A percentile compares a stretch with the other conserved stretches of the same genome.
These are phyloP conservation scores for Panellus pusillus DNA, from an alignment of 768 basidiomycete genomes.

Conservation along the genomic window DNA sequence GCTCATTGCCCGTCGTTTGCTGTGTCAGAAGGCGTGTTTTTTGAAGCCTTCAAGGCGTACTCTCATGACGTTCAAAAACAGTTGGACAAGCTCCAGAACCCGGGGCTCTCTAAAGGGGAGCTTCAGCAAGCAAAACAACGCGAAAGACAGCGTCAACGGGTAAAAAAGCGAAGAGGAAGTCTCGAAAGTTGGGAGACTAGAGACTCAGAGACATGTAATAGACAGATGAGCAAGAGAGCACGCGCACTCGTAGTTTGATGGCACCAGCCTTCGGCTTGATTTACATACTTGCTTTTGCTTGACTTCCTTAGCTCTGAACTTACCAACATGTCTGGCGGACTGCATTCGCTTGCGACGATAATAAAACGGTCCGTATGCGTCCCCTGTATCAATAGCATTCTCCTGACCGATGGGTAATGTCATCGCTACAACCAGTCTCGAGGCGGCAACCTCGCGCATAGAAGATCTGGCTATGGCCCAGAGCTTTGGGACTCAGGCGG, in stretches of 20 bases:
- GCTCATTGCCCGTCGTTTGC: slow-evolving; percentile 66
- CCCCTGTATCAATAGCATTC: slow-evolving; percentile 4
- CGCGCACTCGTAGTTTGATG: too few relatives aligned
- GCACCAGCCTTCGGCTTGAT: too few relatives aligned
- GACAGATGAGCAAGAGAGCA: too few relatives aligned
- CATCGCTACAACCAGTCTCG: slow-evolving; percentile 57
- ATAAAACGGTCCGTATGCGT: slow-evolving; percentile 65
- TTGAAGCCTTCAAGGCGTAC: slow-evolving; percentile 16
- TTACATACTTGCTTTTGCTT: too few relatives aligned
- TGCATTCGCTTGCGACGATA: slow-evolving; percentile 78
- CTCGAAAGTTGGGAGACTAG: background rate
- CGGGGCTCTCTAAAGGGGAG: slow-evolving; percentile 73
- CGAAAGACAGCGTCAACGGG: slow-evolving; percentile 71
- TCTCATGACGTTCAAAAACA: slow-evolving; percentile 34
- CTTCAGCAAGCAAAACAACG: slow-evolving; percentile 69
- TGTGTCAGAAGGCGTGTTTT: slow-evolving; percentile 73
- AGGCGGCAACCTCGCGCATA: slow-evolving; percentile 91
- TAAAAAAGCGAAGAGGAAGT: slow-evolving; percentile 80
- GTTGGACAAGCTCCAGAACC: slow-evolving; percentile 73
- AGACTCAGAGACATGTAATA: too few relatives aligned
- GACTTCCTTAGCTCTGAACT: background rate
- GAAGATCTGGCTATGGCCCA: slow-evolving; percentile 78
- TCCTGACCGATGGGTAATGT: slow-evolving; percentile 12
- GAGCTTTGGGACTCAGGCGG: slow-evolving; percentile 19
- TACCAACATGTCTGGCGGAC: slow-evolving; percentile 45